Percentiles rank a stretch among this genome's conserved stretches.
Conservation (phyloP, 345 rosid genomes). For the Triadica sebifera region DNA sequence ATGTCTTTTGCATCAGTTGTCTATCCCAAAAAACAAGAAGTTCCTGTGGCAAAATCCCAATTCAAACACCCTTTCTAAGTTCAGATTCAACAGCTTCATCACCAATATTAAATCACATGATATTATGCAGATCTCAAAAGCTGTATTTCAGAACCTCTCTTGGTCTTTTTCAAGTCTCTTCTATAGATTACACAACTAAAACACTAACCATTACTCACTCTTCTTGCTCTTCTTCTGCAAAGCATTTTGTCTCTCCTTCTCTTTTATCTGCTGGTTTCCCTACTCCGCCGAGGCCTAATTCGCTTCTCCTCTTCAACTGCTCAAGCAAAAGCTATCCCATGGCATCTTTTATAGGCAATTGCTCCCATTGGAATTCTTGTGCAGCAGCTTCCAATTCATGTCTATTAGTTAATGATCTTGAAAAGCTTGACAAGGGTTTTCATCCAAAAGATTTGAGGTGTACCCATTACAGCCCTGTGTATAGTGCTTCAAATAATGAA, state of each 20-base stretch:
- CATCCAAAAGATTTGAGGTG: conserved; percentile 44
- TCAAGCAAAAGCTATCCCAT: conserved; percentile 10
- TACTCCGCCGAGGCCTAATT: conserved; percentile 31
- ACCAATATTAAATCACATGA: conserved; percentile 23
- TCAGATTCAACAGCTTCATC: conserved; percentile 22
- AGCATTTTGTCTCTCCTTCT: conserved; percentile 30
- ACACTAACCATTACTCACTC: conserved; percentile 36
- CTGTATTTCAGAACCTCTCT: conserved; percentile 50
- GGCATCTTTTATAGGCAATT: conserved; percentile 13
- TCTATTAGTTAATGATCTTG: conserved; percentile 29
- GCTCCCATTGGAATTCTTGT: not conserved
- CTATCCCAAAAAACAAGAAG: conserved; percentile 15
- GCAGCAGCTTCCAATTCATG: conserved; percentile 18
- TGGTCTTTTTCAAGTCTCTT: conserved; percentile 43
- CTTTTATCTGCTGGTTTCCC: conserved; percentile 44
- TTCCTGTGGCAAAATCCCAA: conserved; percentile 38
- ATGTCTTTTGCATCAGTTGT: conserved; percentile 19
- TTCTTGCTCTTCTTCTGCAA: conserved; percentile 32
- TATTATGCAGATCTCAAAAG: conserved; percentile 47
- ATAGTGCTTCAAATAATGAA: conserved; percentile 25
- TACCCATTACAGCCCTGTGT: conserved; percentile 30
- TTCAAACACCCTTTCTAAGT: conserved; percentile 20
- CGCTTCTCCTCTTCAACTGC: conserved; percentile 49
- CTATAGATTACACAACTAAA: conserved; percentile 46
- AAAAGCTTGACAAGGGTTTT: conserved; percentile 26